Percentiles rank a stretch among this genome's conserved stretches.
These are phyloP conservation scores for Xerocomellus amylosporus DNA, from an alignment of 768 basidiomycete genomes.

Conservation along the genomic window DNA sequence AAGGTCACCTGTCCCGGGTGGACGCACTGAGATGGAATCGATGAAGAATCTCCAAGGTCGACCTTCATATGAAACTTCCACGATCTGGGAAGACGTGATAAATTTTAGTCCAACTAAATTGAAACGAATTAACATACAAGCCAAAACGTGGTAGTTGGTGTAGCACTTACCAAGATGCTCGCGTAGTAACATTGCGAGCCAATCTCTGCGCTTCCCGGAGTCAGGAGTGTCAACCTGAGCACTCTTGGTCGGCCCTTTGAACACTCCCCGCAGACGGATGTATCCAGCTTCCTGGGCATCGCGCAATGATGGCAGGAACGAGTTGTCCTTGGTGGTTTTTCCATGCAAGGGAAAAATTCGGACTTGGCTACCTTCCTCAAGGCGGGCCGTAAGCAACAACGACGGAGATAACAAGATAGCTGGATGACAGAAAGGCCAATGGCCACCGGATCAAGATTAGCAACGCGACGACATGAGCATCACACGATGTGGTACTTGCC, in stretches of 20 bases:
- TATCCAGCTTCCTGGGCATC: slow-evolving; percentile 48
- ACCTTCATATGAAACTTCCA: slow-evolving; percentile 67
- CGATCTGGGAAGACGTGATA: slow-evolving; percentile 54
- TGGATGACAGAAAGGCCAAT: slow-evolving; percentile 28
- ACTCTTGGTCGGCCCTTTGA: slow-evolving; percentile 14
- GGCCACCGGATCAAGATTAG: slow-evolving; percentile 16
- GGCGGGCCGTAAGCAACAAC: slow-evolving; percentile 57
- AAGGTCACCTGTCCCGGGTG: slow-evolving; percentile 16
- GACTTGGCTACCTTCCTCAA: slow-evolving; percentile 48
- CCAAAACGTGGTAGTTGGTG: neutral
- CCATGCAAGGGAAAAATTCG: slow-evolving; percentile 50
- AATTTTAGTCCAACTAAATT: slow-evolving; percentile 68
- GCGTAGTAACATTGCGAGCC: slow-evolving; percentile 64
- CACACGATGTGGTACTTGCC: slow-evolving; percentile 41
- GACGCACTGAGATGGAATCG: slow-evolving; percentile 40
- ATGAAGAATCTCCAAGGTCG: slow-evolving; percentile 53
- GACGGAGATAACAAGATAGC: slow-evolving; percentile 56
- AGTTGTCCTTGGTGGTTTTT: slow-evolving; percentile 31
- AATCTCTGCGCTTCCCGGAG: slow-evolving; percentile 49
- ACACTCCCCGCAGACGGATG: slow-evolving; percentile 53
- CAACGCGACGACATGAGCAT: neutral
- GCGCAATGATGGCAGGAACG: slow-evolving; percentile 50
- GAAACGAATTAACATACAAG: slow-evolving; percentile 4
- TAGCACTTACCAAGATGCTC: slow-evolving; percentile 60
- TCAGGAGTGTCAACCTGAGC: slow-evolving; percentile 16